Evolutionary conservation across 1,284 basidiomycete species (phyloP).

Genomic region (Pholiota adiposa): DNA sequence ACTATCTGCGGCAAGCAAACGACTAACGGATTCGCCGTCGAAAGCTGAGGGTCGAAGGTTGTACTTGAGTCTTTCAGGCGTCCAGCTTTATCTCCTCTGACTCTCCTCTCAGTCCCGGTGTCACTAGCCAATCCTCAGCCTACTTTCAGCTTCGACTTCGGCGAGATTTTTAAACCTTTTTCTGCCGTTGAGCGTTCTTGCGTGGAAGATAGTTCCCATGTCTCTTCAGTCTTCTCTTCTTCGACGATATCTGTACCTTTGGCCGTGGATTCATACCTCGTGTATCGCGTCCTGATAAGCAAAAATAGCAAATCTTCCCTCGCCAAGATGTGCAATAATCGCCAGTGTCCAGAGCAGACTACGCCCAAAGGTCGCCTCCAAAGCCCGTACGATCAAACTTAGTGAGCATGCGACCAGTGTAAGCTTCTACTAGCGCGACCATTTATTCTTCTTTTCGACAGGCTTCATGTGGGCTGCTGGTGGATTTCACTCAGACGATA

Average conservation of each 20-base stretch:
- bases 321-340: neutral
- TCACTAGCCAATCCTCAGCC: no score
- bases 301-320: slow-evolving; percentile 2
- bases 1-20: no score
- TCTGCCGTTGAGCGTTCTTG: neutral
- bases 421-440: neutral
- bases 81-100: no score
- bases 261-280: neutral
- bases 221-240: neutral
- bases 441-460: neutral
- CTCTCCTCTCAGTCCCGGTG: no score
- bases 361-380: neutral
- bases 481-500: neutral
- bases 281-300: neutral
- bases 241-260: neutral
- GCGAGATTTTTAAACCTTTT: no score
- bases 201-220: neutral
- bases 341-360: neutral
- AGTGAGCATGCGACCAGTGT: neutral
- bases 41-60: no score
- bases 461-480: neutral
- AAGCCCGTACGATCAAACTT: neutral
- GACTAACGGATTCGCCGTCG: no score
- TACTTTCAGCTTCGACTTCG: no score
- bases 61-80: no score